phyloP scores from a whole-genome alignment of 495 filamentous ascomycete genomes.

The Annulohypoxylon moriforme region DNA sequence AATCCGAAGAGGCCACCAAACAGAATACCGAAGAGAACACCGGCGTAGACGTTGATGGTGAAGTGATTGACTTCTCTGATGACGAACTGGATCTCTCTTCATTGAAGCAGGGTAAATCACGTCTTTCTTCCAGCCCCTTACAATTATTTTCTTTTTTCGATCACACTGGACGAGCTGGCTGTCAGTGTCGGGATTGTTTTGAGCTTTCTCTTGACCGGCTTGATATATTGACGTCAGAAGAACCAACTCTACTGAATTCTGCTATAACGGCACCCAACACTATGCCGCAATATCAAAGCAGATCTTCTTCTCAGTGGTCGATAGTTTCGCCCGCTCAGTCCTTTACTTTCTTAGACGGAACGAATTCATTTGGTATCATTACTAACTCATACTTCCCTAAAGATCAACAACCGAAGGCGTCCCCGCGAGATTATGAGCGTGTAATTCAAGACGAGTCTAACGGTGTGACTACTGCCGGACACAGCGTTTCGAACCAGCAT shows the following conservation, averaged over 20 bases:
- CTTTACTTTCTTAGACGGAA: neutral
- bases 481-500: conserved; percentile 23
- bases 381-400: conserved; percentile 29
- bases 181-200: conserved; percentile 43
- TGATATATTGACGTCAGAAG: neutral
- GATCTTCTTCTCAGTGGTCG: neutral
- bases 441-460: conserved; percentile 18
- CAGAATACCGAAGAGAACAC: conserved; percentile 44
- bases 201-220: conserved; percentile 30
- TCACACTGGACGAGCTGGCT: conserved; percentile 10
- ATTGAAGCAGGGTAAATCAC: conserved; percentile 43
- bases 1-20: conserved; percentile 42
- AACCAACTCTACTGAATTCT: too few relatives aligned
- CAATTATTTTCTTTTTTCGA: conserved; percentile 6
- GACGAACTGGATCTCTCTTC: conserved; percentile 47
- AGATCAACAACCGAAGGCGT: conserved; percentile 33
- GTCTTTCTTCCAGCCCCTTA: neutral
- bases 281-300: neutral
- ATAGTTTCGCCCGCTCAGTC: neutral
- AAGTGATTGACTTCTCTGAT: conserved; percentile 48
- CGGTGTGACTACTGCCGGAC: neutral
- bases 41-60: conserved; percentile 23
- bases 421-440: conserved; percentile 12
- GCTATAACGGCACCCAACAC: neutral
- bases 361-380: neutral